These are phyloP conservation scores for Gillenia trifoliata DNA, from an alignment of 306 rosid genomes.

Conservation along the genomic window DNA sequence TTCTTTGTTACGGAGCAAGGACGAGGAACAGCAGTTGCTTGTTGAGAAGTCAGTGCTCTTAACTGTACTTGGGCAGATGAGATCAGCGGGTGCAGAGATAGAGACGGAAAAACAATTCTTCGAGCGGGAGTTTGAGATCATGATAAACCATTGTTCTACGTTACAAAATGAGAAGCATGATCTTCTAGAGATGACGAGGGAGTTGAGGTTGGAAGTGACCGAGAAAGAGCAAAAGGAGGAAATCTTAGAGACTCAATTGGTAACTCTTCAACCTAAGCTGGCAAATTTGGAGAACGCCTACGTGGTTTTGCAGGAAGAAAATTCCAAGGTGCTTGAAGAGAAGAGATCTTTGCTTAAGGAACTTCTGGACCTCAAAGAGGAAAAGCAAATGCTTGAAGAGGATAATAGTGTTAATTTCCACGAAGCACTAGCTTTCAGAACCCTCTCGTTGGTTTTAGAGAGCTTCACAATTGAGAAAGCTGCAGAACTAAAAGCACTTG, in stretches of 20 bases:
- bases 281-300: slow-evolving; percentile 41
- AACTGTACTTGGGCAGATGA: slow-evolving; percentile 60
- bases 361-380: slow-evolving; percentile 51
- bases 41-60: slow-evolving; percentile 68
- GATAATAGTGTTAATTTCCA: slow-evolving; percentile 49
- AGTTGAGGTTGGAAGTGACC: slow-evolving; percentile 46
- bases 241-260: slow-evolving; percentile 42
- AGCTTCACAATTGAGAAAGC: slow-evolving; percentile 57
- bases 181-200: slow-evolving; percentile 50
- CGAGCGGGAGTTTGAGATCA: slow-evolving; percentile 46
- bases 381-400: slow-evolving; percentile 40
- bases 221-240: slow-evolving; percentile 52
- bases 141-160: slow-evolving; percentile 36
- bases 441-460: slow-evolving; percentile 49
- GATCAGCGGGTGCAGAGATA: slow-evolving; percentile 46
- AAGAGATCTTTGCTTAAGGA: slow-evolving; percentile 46
- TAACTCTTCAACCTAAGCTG: slow-evolving; percentile 41
- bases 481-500: slow-evolving; percentile 48
- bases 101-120: slow-evolving; percentile 38
- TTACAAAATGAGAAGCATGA: slow-evolving; percentile 56
- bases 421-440: slow-evolving; percentile 58
- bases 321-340: slow-evolving; percentile 52
- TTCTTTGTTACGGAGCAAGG: slow-evolving; percentile 50
- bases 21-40: slow-evolving; percentile 66
- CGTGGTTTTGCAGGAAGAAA: slow-evolving; percentile 52